Evolutionary conservation across 495 filamentous ascomycete genomes (phyloP).

Genomic region (Bombardia bombarda): DNA sequence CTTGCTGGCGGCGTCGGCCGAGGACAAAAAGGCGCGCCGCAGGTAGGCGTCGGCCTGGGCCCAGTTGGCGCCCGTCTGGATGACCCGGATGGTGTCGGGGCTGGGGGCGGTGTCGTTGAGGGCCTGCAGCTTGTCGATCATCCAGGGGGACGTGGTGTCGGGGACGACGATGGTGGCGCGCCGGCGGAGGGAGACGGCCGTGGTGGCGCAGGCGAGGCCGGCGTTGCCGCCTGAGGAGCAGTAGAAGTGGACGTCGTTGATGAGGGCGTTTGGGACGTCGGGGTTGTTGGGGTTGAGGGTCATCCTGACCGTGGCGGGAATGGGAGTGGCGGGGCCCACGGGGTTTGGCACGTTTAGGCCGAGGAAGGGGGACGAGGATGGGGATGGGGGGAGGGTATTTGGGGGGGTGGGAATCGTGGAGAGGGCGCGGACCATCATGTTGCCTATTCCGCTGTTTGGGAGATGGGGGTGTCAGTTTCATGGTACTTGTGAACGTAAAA

Average conservation of each 20-base stretch:
- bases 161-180: slow-evolving; percentile 81
- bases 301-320: too few relatives aligned
- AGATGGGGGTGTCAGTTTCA: neutral
- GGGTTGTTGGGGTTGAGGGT: too few relatives aligned
- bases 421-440: slow-evolving; percentile 54
- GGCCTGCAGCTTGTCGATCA: slow-evolving; percentile 65
- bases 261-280: too few relatives aligned
- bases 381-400: too few relatives aligned
- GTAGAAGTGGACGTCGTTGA: slow-evolving; percentile 68
- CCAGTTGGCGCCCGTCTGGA: slow-evolving; percentile 67
- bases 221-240: slow-evolving; percentile 86
- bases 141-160: slow-evolving; percentile 52
- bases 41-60: slow-evolving; percentile 70
- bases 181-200: slow-evolving; percentile 58
- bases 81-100: slow-evolving; percentile 63
- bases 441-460: slow-evolving; percentile 55
- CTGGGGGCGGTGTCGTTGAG: slow-evolving; percentile 46
- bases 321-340: too few relatives aligned
- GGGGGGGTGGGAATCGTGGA: slow-evolving; percentile 34
- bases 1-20: slow-evolving; percentile 22
- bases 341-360: too few relatives aligned
- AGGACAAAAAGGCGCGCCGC: slow-evolving; percentile 47
- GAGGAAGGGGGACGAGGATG: too few relatives aligned
- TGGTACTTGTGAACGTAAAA: too few relatives aligned
- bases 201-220: slow-evolving; percentile 80